Conservation (phyloP, 1,139 yeast species). For the Yamadazyma diddensiae region DNA sequence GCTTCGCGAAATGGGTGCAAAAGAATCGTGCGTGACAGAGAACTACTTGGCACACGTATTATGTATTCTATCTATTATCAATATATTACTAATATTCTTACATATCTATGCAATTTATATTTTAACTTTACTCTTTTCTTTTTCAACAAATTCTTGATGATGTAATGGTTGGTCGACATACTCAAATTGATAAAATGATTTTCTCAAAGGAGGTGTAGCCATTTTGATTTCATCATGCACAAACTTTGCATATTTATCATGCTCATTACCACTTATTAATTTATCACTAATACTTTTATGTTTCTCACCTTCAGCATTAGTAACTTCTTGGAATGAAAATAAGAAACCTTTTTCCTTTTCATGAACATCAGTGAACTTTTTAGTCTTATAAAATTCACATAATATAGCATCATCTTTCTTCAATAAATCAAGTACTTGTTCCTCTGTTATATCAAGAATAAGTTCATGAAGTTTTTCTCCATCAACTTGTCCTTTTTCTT, state of each 20-base stretch:
- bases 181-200: conserved; percentile 29
- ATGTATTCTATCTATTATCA: no score
- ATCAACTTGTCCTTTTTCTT: conserved; percentile 12
- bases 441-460: conserved; percentile 21
- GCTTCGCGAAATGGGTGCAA: background rate
- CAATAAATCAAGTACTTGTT: conserved; percentile 19
- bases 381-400: conserved; percentile 31
- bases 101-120: no score
- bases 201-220: conserved; percentile 28
- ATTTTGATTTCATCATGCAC: conserved; percentile 21
- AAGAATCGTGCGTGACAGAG: background rate
- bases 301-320: conserved; percentile 9
- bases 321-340: conserved; percentile 11
- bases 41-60: no score
- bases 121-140: conserved; percentile 2
- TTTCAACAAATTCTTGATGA: conserved; percentile 10
- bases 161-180: conserved; percentile 20
- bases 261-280: conserved; percentile 8
- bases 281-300: conserved; percentile 7
- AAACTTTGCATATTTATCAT: conserved; percentile 11
- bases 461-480: conserved; percentile 17
- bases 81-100: no score
- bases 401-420: conserved; percentile 26
- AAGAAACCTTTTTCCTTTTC: conserved; percentile 22
- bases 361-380: conserved; percentile 28